Conservation (phyloP, 805 yeast species). For the Wickerhamomyces bovis region DNA sequence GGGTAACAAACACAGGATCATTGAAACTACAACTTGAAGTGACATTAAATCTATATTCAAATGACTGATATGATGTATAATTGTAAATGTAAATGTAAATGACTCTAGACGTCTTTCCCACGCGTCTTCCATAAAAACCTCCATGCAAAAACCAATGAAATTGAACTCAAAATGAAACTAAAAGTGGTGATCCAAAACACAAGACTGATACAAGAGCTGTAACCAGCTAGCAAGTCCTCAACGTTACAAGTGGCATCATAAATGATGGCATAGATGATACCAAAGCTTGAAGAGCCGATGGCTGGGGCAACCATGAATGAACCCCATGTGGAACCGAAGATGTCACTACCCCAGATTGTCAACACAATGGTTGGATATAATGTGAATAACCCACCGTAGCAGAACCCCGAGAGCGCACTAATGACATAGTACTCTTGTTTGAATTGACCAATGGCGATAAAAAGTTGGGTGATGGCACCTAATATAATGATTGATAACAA, state of each 20-base stretch:
- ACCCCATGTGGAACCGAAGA: slow-evolving; percentile 93
- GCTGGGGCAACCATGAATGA: slow-evolving; percentile 87
- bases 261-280: slow-evolving; percentile 60
- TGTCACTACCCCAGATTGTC: slow-evolving; percentile 79
- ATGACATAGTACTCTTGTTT: slow-evolving; percentile 22
- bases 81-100: not conserved
- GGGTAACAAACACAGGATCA: not conserved
- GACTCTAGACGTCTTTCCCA: not conserved
- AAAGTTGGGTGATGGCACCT: slow-evolving; percentile 32
- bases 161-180: slow-evolving; percentile 9
- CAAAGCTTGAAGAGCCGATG: slow-evolving; percentile 63
- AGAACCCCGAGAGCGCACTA: slow-evolving; percentile 55
- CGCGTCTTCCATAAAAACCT: slow-evolving; percentile 13
- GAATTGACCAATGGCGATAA: slow-evolving; percentile 19
- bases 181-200: slow-evolving; percentile 15
- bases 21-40: too few species aligned
- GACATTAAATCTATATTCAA: not conserved
- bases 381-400: slow-evolving; percentile 83
- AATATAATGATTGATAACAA: slow-evolving; percentile 27
- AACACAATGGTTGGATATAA: slow-evolving; percentile 81
- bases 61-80: not conserved
- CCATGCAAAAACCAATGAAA: slow-evolving; percentile 17
- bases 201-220: slow-evolving; percentile 11
- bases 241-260: slow-evolving; percentile 39
- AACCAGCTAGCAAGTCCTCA: not conserved